Evolutionary conservation across 345 rosid species (phyloP).

Genomic region (Eucalyptus regnans): DNA sequence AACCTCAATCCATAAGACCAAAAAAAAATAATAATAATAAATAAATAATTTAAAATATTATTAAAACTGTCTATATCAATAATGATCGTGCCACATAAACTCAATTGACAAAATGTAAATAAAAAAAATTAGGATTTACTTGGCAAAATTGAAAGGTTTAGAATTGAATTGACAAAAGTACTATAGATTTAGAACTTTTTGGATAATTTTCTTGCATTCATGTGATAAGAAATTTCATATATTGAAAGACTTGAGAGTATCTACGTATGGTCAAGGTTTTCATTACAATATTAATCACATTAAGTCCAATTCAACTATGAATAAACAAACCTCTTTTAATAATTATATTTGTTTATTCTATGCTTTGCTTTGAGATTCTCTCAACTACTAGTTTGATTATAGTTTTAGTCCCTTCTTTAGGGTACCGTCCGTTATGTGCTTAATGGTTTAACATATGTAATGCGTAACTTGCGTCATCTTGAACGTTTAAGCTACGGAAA

Average conservation of each 20-base stretch:
- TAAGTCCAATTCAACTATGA: background rate
- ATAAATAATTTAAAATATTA: too few relatives aligned
- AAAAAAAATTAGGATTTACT: too few relatives aligned
- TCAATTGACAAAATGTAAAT: too few relatives aligned
- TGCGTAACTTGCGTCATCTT: background rate
- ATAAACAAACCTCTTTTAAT: background rate
- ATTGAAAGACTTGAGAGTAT: background rate
- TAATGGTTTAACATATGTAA: background rate
- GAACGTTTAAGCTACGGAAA: background rate
- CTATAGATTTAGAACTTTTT: accelerated
- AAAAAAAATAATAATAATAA: too few relatives aligned
- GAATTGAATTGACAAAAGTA: accelerated
- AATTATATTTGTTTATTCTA: background rate
- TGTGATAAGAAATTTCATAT: background rate
- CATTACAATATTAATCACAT: background rate
- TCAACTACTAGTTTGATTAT: background rate
- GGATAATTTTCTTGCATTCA: background rate
- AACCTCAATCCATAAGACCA: too few relatives aligned
- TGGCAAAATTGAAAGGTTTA: accelerated
- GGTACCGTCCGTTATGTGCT: background rate
- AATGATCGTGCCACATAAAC: accelerated
- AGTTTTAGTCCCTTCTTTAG: background rate
- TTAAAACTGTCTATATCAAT: too few relatives aligned
- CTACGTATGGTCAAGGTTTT: background rate
- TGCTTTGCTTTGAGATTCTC: background rate